Evolutionary conservation across 2,329 filamentous ascomycete species (phyloP).

Genomic region (Fusarium staphyleae): DNA sequence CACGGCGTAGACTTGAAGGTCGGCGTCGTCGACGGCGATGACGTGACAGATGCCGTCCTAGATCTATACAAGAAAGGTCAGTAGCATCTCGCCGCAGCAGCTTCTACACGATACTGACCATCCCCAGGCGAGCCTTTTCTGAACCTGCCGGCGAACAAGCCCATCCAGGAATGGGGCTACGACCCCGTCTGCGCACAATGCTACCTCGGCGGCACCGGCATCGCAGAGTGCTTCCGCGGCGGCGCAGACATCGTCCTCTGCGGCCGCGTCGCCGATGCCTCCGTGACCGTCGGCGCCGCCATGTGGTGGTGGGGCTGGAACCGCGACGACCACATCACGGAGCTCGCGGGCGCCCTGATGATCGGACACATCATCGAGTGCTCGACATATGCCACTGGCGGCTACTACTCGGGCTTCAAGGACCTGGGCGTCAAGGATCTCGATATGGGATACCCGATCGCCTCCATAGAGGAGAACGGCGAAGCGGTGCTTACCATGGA

Average conservation of each 20-base stretch:
- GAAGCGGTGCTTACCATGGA: constrained; percentile 47
- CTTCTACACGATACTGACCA: not conserved
- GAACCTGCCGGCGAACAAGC: constrained; percentile 35
- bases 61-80: constrained; percentile 37
- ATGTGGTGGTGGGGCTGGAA: constrained; percentile 62
- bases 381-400: constrained; percentile 59
- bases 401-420: constrained; percentile 59
- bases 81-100: too few species aligned
- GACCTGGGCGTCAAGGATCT: constrained; percentile 32
- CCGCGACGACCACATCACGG: constrained; percentile 51
- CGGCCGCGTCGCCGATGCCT: constrained; percentile 55
- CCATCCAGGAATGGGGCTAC: constrained; percentile 39
- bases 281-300: constrained; percentile 60
- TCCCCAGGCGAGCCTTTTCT: constrained; percentile 27
- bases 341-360: constrained; percentile 56
- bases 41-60: constrained; percentile 41
- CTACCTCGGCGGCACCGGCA: constrained; percentile 58
- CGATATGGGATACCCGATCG: constrained; percentile 46
- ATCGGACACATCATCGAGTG: constrained; percentile 62
- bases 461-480: constrained; percentile 44
- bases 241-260: constrained; percentile 57
- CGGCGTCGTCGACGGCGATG: constrained; percentile 47
- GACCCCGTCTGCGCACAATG: constrained; percentile 44
- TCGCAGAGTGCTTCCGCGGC: constrained; percentile 48
- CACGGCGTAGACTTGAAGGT: constrained; percentile 44